A percentile compares a stretch with the other conserved stretches of the same genome.
Evolutionary conservation across 257 asterid species (phyloP).

Genomic region (Mitragyna speciosa): DNA sequence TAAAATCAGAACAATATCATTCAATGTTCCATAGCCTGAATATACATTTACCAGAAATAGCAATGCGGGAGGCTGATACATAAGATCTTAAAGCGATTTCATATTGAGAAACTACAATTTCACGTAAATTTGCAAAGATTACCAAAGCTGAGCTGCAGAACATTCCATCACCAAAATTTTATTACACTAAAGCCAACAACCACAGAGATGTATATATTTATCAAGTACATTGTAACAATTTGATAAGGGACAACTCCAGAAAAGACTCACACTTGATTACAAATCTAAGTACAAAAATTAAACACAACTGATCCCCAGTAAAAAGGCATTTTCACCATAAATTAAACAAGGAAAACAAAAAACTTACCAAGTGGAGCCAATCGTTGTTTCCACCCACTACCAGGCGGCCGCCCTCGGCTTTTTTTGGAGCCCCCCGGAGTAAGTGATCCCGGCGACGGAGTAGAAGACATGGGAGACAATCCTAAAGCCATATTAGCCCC

Average conservation of each 20-base stretch:
- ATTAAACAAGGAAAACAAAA: conserved; percentile 1
- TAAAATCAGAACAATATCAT: neutral
- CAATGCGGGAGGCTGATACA: neutral
- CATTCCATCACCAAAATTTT: neutral
- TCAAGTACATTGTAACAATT: neutral
- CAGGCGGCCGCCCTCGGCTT: conserved; percentile 82
- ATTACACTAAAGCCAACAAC: neutral
- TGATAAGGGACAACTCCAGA: neutral
- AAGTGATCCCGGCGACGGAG: conserved; percentile 43
- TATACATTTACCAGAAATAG: neutral
- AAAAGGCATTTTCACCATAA: neutral
- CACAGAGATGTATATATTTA: neutral
- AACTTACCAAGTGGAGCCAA: conserved; percentile 86
- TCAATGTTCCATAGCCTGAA: neutral
- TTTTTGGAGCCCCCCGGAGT: conserved; percentile 50
- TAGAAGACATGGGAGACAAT: conserved; percentile 61
- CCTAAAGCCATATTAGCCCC: conserved; percentile 71
- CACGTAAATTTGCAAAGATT: neutral
- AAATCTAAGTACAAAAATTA: neutral
- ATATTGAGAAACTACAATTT: neutral
- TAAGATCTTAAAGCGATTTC: neutral
- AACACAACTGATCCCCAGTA: neutral
- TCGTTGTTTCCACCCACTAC: conserved; percentile 94
- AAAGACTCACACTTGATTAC: neutral
- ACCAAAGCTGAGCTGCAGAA: neutral